Evolutionary conservation across 306 rosid species (phyloP), one percentile per base, ranked within the genome.

Genomic region (Begonia fuchsioides): DNA sequence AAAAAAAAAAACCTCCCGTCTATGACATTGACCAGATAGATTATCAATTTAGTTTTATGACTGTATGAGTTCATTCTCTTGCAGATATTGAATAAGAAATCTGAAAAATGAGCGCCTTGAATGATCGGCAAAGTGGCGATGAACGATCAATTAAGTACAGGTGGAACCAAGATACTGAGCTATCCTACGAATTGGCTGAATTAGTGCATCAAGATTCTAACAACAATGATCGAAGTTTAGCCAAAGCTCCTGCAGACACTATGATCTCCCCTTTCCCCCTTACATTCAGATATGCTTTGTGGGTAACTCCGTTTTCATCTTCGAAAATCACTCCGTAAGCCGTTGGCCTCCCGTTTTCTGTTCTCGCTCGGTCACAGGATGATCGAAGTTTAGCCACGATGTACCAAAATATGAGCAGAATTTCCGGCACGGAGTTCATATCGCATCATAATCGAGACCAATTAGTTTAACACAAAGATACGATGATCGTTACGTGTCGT

Each of bases 201-300:
- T 61, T 57, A 76, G 57, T 65, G 47, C 66, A 57, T 32, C 70
- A 65, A 45, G 74, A 62, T 68, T 66, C 74, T 51, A 47, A 50
- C 50, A 63, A 53, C 15, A 61, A 53, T 55, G 61, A 52, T 44
- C n/a, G n/a, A n/a, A n/a, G n/a, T n/a, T n/a, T n/a, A n/a, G n/a
- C 95, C 4, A 86, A 66, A 2, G 93, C 83, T 7, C 95, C 95
- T 0, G 87, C 66, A 10, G 95, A 76, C 11, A 78, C 19, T 0
- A 78, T 71, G 10, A 86, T 65, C 71, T 81, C 95, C 12, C 18
- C 74, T n/a, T 1, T 52, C 0, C 56, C 16, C 55, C 69, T 76
- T 0, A 12, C 35, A 2, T 51, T 72, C 0, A 81, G 58, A 38
- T 72, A 74, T 14, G 82, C 82, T 55, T 44, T 56, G 52, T 78